These are phyloP conservation scores for Cordyceps pruinosa DNA, from an alignment of 2,329 filamentous ascomycete species.

Conservation along the genomic window DNA sequence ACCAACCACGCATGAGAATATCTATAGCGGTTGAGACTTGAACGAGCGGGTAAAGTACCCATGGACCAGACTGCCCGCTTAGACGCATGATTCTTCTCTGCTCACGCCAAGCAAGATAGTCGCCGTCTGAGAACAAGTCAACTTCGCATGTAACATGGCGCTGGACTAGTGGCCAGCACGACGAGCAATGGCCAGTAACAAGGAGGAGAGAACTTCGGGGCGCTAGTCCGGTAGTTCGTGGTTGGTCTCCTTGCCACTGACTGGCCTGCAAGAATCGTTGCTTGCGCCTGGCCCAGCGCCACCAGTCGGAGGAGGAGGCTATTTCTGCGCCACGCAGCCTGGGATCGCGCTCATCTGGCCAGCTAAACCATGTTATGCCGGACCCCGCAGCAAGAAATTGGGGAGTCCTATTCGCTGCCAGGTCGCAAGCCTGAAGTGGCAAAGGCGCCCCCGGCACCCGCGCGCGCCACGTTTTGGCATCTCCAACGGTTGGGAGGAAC, in stretches of 20 bases:
- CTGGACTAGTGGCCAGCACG: not conserved
- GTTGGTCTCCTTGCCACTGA: not conserved
- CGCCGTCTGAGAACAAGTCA: not conserved
- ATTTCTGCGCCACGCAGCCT: not conserved
- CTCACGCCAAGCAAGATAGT: conserved; percentile 7
- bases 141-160: not conserved
- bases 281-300: not conserved
- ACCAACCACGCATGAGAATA: not conserved
- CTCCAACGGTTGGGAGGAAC: not conserved
- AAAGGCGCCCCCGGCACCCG: not conserved
- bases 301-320: not conserved
- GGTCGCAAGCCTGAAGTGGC: not conserved
- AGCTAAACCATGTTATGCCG: not conserved
- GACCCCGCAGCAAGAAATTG: not conserved
- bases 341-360: not conserved
- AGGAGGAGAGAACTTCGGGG: not conserved
- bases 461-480: not conserved
- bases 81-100: not conserved
- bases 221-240: not conserved
- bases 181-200: not conserved
- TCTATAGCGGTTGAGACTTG: not conserved
- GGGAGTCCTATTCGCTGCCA: not conserved
- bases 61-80: not conserved
- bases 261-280: no score
- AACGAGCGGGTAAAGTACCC: conserved; percentile 2